Base-by-base conservation (phyloP, 1,284 basidiomycete species). In the Papiliotrema nemorosa region DNA sequence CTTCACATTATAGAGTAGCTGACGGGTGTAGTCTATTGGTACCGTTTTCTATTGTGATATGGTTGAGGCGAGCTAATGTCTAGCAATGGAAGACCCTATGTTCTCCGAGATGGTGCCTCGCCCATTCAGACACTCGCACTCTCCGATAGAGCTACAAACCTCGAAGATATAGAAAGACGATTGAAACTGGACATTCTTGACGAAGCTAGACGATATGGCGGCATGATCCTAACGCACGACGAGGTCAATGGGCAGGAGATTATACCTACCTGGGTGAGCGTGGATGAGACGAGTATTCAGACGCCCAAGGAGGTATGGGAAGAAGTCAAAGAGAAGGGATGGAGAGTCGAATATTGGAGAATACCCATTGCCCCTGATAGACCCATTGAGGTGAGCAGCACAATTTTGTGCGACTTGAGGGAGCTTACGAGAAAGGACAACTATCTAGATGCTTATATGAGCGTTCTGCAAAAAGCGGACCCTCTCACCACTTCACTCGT, bases 301-400 rank as follows among this genome's bases (percentile, higher is more conserved):
- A 98, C 96, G 0, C 86, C 88, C 6, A 80, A 84, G 44, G 91
- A 98, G 70, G 79, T 98, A 2, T 97, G 87, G 83, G 82, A 85
- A 49, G 76, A 79, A 44, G 84, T 96, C 79, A 85, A 83, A 58
- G 73, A 75, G 16, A 82, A 89, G 40, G 93, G 92, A 13, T 98
- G 92, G 90, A 86, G 84, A 58, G 85, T 96, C 21, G 88, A 91
- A 77, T 88, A 88, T 71, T 80, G 85, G 61, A 81, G 85, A 49
- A 93, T 97, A 42, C 94, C 96, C 5, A 94, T 98, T 43, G 88
- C 91, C 6, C 87, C 88, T 1, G 87, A 93, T 66, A 82, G 85
- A 7, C 87, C 87, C 1, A 89, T 93, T 44, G 90, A 94, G 73
- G 83, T 82, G 62, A 50, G 70, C 36, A 13, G 31, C 1, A 13